Conservation (phyloP, 2,329 filamentous ascomycete species). For the Calonectria honghensis region DNA sequence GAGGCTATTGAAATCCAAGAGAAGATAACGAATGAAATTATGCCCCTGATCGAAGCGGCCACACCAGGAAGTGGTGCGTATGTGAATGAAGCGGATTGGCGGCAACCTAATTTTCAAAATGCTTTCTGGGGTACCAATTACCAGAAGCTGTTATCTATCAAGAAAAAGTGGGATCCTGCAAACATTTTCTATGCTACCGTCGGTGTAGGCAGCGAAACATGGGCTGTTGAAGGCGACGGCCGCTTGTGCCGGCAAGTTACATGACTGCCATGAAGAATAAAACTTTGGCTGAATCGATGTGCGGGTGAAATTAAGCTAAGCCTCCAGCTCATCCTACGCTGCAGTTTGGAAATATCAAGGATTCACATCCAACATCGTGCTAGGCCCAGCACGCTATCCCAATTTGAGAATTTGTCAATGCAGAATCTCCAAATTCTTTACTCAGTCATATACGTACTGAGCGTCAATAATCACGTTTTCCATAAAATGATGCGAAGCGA, state of each 20-base stretch:
- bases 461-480: too few species aligned
- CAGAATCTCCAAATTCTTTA: too few species aligned
- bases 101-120: constrained; percentile 6
- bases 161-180: constrained; percentile 15
- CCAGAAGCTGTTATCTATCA: neutral
- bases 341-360: too few species aligned
- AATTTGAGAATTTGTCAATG: too few species aligned
- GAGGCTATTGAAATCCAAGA: constrained; percentile 8
- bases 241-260: neutral
- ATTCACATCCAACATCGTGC: too few species aligned
- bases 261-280: neutral
- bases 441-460: too few species aligned
- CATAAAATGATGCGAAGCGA: too few species aligned
- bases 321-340: too few species aligned
- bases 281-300: too few species aligned
- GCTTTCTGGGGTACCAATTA: constrained; percentile 13
- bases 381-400: too few species aligned
- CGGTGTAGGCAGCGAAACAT: constrained; percentile 10
- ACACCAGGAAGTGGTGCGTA: constrained; percentile 20
- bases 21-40: constrained; percentile 4
- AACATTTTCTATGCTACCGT: constrained; percentile 4
- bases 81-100: constrained; percentile 23
- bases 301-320: too few species aligned
- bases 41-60: constrained; percentile 10
- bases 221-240: neutral